phyloP scores from a whole-genome alignment of 2,329 filamentous ascomycete genomes.

The Colletotrichum sp. region DNA sequence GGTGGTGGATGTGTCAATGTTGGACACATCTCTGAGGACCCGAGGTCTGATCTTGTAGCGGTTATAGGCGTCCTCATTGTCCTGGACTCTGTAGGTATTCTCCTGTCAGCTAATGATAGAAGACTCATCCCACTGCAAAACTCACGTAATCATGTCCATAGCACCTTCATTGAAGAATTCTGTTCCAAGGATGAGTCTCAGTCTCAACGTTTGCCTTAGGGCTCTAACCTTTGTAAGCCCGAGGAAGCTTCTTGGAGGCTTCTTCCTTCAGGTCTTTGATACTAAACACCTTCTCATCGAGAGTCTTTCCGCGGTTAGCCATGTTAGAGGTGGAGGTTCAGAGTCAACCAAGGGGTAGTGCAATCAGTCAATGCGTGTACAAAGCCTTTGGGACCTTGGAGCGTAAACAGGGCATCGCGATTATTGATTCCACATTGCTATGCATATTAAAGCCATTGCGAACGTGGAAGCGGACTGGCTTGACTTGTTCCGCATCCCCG shows the following conservation, averaged over 20 bases:
- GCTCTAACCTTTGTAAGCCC: background rate
- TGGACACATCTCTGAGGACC: background rate
- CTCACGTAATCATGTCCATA: background rate
- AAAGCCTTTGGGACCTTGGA: too few relatives aligned
- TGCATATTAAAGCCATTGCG: background rate
- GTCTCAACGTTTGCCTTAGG: too few relatives aligned
- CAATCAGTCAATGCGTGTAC: too few relatives aligned
- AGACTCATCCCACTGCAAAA: too few relatives aligned
- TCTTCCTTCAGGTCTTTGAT: background rate
- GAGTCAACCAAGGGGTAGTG: background rate
- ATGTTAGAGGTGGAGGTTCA: background rate
- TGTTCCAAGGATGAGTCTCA: background rate
- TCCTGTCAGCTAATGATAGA: too few relatives aligned
- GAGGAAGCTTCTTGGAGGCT: background rate
- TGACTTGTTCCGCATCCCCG: background rate
- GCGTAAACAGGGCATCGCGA: rapidly evolving
- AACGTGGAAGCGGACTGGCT: background rate
- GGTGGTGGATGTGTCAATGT: background rate
- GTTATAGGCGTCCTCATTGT: background rate
- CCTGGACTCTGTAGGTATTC: background rate
- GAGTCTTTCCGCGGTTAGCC: background rate
- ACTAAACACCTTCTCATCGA: background rate
- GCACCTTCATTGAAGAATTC: background rate
- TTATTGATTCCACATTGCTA: rapidly evolving
- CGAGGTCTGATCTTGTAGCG: background rate